Percentiles rank a stretch among this genome's conserved stretches.
Evolutionary conservation across 163 green algal genomes (phyloP).

Genomic region (Volvox carteri): DNA sequence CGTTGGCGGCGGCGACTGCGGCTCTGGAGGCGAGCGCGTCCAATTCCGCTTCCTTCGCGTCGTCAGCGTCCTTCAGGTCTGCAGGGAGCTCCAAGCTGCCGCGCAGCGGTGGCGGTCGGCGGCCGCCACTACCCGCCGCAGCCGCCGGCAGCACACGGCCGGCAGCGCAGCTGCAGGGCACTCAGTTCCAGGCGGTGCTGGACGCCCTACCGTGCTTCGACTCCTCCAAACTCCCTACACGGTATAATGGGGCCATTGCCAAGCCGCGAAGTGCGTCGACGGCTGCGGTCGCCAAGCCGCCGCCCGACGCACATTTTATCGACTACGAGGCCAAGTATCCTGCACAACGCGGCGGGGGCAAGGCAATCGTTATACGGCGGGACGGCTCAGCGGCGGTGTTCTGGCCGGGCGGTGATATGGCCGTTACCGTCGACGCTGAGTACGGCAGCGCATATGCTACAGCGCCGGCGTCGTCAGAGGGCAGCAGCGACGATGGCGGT

Average conservation of each 20-base stretch:
- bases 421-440: conserved; percentile 56
- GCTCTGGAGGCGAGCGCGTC: conserved; percentile 22
- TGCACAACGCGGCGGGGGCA: conserved; percentile 18
- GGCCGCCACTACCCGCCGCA: conserved; percentile 26
- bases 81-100: not conserved
- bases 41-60: conserved; percentile 11
- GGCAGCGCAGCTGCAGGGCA: conserved; percentile 29
- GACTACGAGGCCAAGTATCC: conserved; percentile 48
- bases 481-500: not conserved
- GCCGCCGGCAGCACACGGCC: not conserved
- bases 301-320: conserved; percentile 13
- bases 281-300: not conserved
- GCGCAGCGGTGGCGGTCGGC: not conserved
- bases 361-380: conserved; percentile 45
- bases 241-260: not conserved
- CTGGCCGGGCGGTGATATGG: conserved; percentile 61
- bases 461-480: not conserved
- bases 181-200: conserved; percentile 52
- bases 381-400: conserved; percentile 50
- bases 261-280: not conserved
- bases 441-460: not conserved
- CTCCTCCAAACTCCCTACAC: conserved; percentile 26
- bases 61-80: not conserved
- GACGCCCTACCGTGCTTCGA: conserved; percentile 49
- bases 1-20: conserved; percentile 5